Conservation (phyloP, 306 rosid species). For the Vigna reflexopilosa region DNA sequence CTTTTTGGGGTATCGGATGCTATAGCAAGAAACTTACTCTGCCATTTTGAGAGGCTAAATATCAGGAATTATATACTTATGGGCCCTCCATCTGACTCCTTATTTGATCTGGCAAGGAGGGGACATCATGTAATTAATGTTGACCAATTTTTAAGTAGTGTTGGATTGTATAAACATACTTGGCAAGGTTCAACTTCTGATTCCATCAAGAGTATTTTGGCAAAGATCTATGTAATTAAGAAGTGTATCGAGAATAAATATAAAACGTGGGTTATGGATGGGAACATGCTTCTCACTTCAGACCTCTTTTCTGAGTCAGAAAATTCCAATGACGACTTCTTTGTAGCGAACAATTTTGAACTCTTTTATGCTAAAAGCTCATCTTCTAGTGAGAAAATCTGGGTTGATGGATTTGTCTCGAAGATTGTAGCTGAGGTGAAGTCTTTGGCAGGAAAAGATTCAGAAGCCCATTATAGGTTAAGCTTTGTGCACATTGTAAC, state of each 20-base stretch:
- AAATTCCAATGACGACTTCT: constrained; percentile 52
- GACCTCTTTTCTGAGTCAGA: constrained; percentile 44
- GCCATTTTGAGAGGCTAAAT: constrained; percentile 85
- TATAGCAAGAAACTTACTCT: constrained; percentile 67
- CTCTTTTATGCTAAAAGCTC: constrained; percentile 66
- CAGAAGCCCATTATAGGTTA: constrained; percentile 38
- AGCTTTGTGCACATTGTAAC: constrained; percentile 56
- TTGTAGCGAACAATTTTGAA: constrained; percentile 57
- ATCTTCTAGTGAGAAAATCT: constrained; percentile 56
- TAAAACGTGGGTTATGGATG: constrained; percentile 68
- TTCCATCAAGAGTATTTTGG: constrained; percentile 55
- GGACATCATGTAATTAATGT: constrained; percentile 74
- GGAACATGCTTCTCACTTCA: constrained; percentile 66
- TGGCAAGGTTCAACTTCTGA: constrained; percentile 51
- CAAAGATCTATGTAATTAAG: constrained; percentile 58
- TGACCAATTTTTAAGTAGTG: constrained; percentile 61
- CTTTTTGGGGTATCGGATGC: constrained; percentile 62
- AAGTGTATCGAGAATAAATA: constrained; percentile 65
- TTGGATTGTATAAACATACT: constrained; percentile 53
- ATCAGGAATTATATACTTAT: constrained; percentile 68
- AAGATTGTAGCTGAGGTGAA: constrained; percentile 50
- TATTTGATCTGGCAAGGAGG: constrained; percentile 81
- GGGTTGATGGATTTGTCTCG: constrained; percentile 51
- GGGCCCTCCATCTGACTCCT: constrained; percentile 67
- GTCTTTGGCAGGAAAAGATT: constrained; percentile 52